phyloP scores from a whole-genome alignment of 1,139 yeast species.

The Hyphopichia wangnamkhiaoensis region DNA sequence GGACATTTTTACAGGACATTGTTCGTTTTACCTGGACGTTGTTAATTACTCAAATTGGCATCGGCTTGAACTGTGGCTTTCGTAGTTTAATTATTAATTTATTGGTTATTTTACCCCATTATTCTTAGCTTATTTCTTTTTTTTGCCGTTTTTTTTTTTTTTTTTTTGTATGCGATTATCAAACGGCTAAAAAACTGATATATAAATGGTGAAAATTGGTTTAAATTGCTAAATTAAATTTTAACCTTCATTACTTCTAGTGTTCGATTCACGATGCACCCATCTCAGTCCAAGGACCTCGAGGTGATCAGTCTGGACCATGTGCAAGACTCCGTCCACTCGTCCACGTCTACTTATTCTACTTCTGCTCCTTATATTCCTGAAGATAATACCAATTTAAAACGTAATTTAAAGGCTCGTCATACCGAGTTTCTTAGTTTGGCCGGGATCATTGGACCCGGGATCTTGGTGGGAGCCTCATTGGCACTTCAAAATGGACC shows the following conservation, averaged over 20 bases:
- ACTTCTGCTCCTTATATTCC: constrained; percentile 1
- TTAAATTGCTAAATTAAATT: too few species aligned
- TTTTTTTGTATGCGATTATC: background rate
- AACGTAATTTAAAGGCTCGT: constrained; percentile 42
- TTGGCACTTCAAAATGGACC: constrained; percentile 49
- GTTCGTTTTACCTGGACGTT: too few species aligned
- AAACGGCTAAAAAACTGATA: background rate
- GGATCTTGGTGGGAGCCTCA: constrained; percentile 50
- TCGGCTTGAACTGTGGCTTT: too few species aligned
- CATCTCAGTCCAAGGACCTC: background rate
- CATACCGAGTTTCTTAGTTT: constrained; percentile 49
- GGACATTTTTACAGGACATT: too few species aligned
- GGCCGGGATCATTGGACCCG: constrained; percentile 60
- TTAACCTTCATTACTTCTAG: background rate
- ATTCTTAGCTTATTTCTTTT: too few species aligned
- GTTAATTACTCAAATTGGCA: too few species aligned
- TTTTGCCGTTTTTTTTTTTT: background rate
- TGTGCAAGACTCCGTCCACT: background rate
- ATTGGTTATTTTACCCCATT: too few species aligned
- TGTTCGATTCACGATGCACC: background rate
- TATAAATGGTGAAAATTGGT: too few species aligned
- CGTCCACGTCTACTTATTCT: background rate
- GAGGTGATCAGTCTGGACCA: too few species aligned
- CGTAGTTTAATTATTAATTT: too few species aligned
- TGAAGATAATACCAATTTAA: constrained; percentile 16